Evolutionary conservation across 2,329 filamentous ascomycete species (phyloP).

Genomic region (Ophiostoma australiae): DNA sequence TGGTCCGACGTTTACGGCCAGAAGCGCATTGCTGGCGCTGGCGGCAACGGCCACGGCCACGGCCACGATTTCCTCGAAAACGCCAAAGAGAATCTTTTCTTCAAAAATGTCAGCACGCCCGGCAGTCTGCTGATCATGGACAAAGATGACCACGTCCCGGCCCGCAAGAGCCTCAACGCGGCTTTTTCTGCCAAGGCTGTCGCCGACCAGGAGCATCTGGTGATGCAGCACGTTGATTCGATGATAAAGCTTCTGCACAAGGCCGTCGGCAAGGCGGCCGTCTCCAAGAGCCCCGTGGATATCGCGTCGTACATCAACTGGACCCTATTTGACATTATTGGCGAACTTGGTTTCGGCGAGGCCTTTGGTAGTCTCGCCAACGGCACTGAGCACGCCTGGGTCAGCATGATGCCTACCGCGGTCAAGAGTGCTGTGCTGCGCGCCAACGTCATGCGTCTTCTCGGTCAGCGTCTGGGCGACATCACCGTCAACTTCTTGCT

Average conservation of each 20-base stretch:
- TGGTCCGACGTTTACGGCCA: conserved; percentile 37
- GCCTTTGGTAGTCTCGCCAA: conserved; percentile 37
- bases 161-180: conserved; percentile 21
- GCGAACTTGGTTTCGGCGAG: conserved; percentile 44
- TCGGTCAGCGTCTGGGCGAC: conserved; percentile 8
- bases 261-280: conserved; percentile 10
- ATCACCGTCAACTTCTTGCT: not conserved
- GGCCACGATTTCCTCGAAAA: conserved; percentile 16
- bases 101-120: not conserved
- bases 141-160: conserved; percentile 17
- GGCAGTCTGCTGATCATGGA: conserved; percentile 22
- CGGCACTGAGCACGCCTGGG: conserved; percentile 31
- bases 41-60: conserved; percentile 11
- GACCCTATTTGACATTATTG: conserved; percentile 39
- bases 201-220: conserved; percentile 23
- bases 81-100: conserved; percentile 24
- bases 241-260: conserved; percentile 21
- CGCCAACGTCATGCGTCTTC: conserved; percentile 11
- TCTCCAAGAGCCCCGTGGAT: conserved; percentile 36
- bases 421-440: conserved; percentile 25
- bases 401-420: conserved; percentile 30
- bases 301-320: conserved; percentile 41
- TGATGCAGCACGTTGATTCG: conserved; percentile 22
- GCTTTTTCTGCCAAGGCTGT: conserved; percentile 28
- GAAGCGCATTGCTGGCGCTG: conserved; percentile 6